Conservation (phyloP, 2,329 filamentous ascomycete genomes). For the Curvularia hawaiiensis region DNA sequence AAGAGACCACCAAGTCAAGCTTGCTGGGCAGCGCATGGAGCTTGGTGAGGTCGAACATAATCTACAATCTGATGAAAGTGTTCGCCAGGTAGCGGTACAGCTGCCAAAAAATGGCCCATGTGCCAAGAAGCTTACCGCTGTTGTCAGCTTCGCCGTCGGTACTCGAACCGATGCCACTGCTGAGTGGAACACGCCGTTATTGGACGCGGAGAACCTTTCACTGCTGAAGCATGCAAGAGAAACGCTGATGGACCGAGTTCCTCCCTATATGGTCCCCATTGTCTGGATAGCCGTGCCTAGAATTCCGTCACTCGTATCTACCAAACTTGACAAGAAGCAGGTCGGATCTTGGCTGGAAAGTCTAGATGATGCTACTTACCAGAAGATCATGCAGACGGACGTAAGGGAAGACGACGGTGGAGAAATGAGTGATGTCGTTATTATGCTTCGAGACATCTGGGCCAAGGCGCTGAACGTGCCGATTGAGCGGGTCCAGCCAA, state of each 20-base stretch:
- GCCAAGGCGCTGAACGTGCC: slow-evolving; percentile 49
- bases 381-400: slow-evolving; percentile 48
- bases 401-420: slow-evolving; percentile 28
- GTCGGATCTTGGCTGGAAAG: slow-evolving; percentile 53
- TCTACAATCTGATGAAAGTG: slow-evolving; percentile 29
- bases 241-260: slow-evolving; percentile 31
- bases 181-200: slow-evolving; percentile 38
- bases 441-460: slow-evolving; percentile 47
- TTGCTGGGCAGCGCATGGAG: slow-evolving; percentile 45
- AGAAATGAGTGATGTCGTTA: slow-evolving; percentile 17
- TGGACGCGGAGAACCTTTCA: slow-evolving; percentile 33
- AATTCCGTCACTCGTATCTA: slow-evolving; percentile 35
- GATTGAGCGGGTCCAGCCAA: slow-evolving; percentile 29
- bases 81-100: slow-evolving; percentile 51
- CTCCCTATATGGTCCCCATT: slow-evolving; percentile 40
- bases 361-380: slow-evolving; percentile 48
- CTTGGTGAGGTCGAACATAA: slow-evolving; percentile 43
- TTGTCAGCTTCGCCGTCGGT: slow-evolving; percentile 47
- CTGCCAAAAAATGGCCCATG: slow-evolving; percentile 50
- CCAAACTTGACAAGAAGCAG: slow-evolving; percentile 41
- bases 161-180: slow-evolving; percentile 22
- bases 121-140: slow-evolving; percentile 53
- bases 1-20: slow-evolving; percentile 43
- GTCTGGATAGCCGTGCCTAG: slow-evolving; percentile 47
- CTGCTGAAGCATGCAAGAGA: slow-evolving; percentile 41